Evolutionary conservation across 192 early-diverging fungal genomes (phyloP).

Genomic region (Endogone sp.): DNA sequence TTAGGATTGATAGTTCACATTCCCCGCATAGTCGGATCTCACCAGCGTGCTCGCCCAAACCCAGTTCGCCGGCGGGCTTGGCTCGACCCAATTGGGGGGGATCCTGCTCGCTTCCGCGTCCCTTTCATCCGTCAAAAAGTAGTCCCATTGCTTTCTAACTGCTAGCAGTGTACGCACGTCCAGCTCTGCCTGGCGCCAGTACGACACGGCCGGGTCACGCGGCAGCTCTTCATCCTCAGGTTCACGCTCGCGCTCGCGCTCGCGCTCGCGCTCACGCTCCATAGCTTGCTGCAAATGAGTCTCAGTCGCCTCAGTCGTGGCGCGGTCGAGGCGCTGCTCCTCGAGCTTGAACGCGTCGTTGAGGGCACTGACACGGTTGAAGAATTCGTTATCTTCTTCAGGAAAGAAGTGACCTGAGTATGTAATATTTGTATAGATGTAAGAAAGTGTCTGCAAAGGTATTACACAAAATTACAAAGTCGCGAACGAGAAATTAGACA

Average conservation of each 20-base stretch:
- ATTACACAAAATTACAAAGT: no score
- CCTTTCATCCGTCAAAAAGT: constrained; percentile 11
- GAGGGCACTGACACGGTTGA: constrained; percentile 20
- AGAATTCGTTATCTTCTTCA: constrained; percentile 29
- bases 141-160: constrained; percentile 29
- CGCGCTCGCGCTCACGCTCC: constrained; percentile 13
- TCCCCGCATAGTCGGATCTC: neutral
- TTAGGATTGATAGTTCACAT: no score
- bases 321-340: constrained; percentile 10
- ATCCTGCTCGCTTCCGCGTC: constrained; percentile 11
- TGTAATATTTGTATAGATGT: neutral
- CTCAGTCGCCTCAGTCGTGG: constrained; percentile 12
- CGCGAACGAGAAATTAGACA: no score
- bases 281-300: constrained; percentile 17
- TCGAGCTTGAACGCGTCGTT: constrained; percentile 12
- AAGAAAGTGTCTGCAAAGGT: no score
- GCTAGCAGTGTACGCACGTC: constrained; percentile 13
- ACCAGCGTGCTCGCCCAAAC: constrained; percentile 32
- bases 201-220: constrained; percentile 9
- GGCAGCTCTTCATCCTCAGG: constrained; percentile 6
- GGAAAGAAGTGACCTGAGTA: constrained; percentile 29
- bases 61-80: constrained; percentile 30
- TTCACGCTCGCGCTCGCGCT: constrained; percentile 18
- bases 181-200: constrained; percentile 27
- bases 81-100: constrained; percentile 22